These are phyloP conservation scores for Cunninghamia lanceolata DNA, from an alignment of 75 land plant species.

Conservation along the genomic window DNA sequence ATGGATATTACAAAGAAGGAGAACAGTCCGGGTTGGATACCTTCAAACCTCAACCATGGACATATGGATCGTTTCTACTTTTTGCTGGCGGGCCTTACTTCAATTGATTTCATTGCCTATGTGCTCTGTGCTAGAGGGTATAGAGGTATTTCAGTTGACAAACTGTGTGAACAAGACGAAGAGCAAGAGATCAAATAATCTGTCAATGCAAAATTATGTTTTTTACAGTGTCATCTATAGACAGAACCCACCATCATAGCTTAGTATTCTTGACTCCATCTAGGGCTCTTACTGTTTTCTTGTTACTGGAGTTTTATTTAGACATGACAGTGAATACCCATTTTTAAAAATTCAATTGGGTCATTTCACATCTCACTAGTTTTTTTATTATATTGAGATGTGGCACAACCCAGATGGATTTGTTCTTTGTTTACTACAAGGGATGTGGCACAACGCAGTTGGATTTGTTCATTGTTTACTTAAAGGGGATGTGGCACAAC, in stretches of 20 bases:
- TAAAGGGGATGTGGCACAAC: neutral
- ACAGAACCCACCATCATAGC: neutral
- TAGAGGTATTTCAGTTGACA: conserved; percentile 9
- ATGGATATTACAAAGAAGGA: conserved; percentile 20
- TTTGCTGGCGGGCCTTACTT: conserved; percentile 30
- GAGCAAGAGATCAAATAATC: conserved; percentile 3
- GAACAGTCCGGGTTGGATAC: conserved; percentile 41
- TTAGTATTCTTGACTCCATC: neutral
- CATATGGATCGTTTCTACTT: conserved; percentile 42
- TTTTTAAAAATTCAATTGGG: neutral
- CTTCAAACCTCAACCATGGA: conserved; percentile 34
- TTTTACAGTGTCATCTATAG: neutral
- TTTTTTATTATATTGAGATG: neutral
- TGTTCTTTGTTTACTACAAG: no score
- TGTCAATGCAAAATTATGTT: neutral
- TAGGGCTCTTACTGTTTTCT: neutral
- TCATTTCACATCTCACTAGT: neutral
- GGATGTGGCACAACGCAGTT: no score
- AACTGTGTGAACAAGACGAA: neutral
- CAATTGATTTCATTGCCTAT: conserved; percentile 23
- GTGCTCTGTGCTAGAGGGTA: conserved; percentile 31
- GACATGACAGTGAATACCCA: neutral
- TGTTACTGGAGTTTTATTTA: neutral
- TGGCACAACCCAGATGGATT: neutral
- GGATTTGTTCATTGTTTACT: neutral